Conservation (phyloP, 23 red algal species). For the Gracilariopsis chorda region DNA sequence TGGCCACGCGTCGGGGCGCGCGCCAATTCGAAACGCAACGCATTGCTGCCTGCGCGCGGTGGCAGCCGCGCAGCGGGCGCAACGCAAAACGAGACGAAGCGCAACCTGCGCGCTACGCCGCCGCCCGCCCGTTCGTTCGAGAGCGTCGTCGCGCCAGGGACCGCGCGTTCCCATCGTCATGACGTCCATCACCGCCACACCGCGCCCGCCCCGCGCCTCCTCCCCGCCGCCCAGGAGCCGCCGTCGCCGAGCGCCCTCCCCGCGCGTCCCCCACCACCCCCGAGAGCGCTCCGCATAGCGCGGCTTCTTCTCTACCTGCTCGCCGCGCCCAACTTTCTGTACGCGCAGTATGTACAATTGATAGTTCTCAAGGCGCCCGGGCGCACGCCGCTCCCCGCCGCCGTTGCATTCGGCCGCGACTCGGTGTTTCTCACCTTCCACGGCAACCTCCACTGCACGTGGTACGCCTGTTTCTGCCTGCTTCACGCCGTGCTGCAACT, state of each 20-base stretch:
- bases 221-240: not conserved
- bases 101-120: too few relatives aligned
- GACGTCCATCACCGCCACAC: not conserved
- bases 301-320: slow-evolving; percentile 53
- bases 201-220: slow-evolving; percentile 4
- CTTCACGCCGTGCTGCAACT: slow-evolving; percentile 43
- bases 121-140: too few relatives aligned
- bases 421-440: slow-evolving; percentile 65
- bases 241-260: not conserved
- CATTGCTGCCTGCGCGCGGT: too few relatives aligned
- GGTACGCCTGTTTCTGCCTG: slow-evolving; percentile 57
- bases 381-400: slow-evolving; percentile 50
- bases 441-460: slow-evolving; percentile 51
- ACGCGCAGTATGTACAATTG: slow-evolving; percentile 55
- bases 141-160: too few relatives aligned
- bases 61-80: too few relatives aligned
- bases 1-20: too few relatives aligned
- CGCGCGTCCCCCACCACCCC: not conserved
- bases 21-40: too few relatives aligned
- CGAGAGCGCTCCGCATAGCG: slow-evolving; percentile 23
- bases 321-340: slow-evolving; percentile 54
- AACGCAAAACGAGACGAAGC: too few relatives aligned
- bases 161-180: too few relatives aligned
- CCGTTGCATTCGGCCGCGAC: slow-evolving; percentile 38
- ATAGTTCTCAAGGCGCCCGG: slow-evolving; percentile 46